These are phyloP conservation scores for Boletus reticulatus DNA, from an alignment of 768 basidiomycete genomes.

Conservation along the genomic window DNA sequence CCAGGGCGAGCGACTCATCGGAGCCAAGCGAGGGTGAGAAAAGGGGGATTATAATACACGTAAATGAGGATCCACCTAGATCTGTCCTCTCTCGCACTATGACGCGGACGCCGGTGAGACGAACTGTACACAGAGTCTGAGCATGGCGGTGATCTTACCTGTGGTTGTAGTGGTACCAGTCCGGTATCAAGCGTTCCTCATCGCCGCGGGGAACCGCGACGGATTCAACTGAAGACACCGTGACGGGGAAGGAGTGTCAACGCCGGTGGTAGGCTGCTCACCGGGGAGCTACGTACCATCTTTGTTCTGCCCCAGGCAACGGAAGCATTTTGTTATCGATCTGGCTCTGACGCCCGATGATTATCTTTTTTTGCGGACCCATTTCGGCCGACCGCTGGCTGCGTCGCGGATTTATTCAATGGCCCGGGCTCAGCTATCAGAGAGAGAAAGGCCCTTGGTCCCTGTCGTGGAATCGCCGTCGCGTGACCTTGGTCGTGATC, in stretches of 20 bases:
- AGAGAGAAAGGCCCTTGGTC: too few relatives aligned
- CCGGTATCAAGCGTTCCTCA: neutral
- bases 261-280: neutral
- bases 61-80: neutral
- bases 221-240: conserved; percentile 1
- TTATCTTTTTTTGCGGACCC: conserved; percentile 7
- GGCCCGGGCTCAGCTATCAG: too few relatives aligned
- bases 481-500: neutral
- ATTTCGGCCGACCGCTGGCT: neutral
- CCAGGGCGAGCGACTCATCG: neutral
- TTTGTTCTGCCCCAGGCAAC: neutral
- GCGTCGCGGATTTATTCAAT: neutral
- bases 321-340: neutral
- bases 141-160: too few relatives aligned
- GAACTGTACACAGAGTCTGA: neutral
- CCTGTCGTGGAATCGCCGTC: neutral
- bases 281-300: neutral
- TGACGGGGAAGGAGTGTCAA: conserved; percentile 8
- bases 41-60: neutral
- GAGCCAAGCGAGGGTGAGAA: neutral
- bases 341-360: neutral
- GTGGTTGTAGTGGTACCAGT: neutral
- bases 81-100: neutral
- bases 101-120: conserved; percentile 1
- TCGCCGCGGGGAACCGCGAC: neutral